phyloP scores from a whole-genome alignment of 306 rosid genomes.

The Senna tora region DNA sequence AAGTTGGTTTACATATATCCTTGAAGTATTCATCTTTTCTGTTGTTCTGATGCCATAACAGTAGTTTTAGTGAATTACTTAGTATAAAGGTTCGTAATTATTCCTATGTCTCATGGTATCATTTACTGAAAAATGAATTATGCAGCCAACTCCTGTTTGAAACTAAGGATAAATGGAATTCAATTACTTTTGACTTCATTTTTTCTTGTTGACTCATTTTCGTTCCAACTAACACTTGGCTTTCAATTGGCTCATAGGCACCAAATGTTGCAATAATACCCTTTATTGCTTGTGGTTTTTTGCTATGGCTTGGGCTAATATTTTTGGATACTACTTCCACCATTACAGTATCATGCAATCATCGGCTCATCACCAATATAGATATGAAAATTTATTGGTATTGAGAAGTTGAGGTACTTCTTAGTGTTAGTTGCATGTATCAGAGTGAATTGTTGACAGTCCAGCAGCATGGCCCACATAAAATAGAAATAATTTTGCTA shows the following conservation, averaged over 20 bases:
- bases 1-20: neutral
- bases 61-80: neutral
- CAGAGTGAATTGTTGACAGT: neutral
- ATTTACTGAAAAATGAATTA: slow-evolving; percentile 2
- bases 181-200: slow-evolving; percentile 1
- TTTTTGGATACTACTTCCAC: slow-evolving; percentile 14
- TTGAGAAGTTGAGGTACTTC: slow-evolving; percentile 1
- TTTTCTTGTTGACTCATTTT: slow-evolving; percentile 1
- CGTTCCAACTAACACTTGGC: slow-evolving; percentile 4
- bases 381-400: neutral
- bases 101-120: neutral
- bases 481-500: neutral
- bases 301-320: neutral
- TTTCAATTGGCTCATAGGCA: slow-evolving; percentile 8
- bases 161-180: slow-evolving; percentile 17
- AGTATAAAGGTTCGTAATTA: neutral
- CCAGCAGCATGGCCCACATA: neutral
- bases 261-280: slow-evolving; percentile 15
- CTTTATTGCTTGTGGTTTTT: slow-evolving; percentile 17
- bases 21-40: no score
- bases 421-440: neutral
- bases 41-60: neutral
- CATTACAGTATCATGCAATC: slow-evolving; percentile 3
- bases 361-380: neutral
- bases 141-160: neutral